These are phyloP conservation scores for Magnolia sinica DNA, from an alignment of 164 flowering plant species.

Conservation along the genomic window DNA sequence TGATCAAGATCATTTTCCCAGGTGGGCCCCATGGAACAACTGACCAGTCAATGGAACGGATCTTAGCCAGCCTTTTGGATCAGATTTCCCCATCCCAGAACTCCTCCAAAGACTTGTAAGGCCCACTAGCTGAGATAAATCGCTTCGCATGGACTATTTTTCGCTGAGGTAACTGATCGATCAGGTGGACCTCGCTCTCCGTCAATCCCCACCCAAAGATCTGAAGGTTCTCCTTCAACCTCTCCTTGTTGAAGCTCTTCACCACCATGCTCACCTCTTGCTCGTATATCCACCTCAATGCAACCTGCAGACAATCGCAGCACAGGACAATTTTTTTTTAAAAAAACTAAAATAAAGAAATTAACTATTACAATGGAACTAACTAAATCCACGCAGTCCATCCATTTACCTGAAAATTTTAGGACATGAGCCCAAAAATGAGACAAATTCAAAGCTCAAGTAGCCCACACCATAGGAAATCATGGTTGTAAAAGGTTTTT, in stretches of 20 bases:
- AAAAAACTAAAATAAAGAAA: too few relatives aligned
- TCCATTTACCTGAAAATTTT: too few relatives aligned
- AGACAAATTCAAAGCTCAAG: too few relatives aligned
- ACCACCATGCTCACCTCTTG: constrained; percentile 24
- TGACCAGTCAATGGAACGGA: too few relatives aligned
- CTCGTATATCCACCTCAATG: constrained; percentile 29
- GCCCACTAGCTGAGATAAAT: constrained; percentile 18
- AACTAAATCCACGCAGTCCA: too few relatives aligned
- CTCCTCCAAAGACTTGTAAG: constrained; percentile 20
- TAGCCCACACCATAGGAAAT: too few relatives aligned
- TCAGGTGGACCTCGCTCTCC: constrained; percentile 19
- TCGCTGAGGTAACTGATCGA: constrained; percentile 20
- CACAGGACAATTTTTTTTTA: too few relatives aligned
- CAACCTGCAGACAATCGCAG: constrained; percentile 15
- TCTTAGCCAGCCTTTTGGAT: not conserved
- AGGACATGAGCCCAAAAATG: too few relatives aligned
- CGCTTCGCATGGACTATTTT: not conserved
- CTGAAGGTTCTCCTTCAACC: constrained; percentile 24
- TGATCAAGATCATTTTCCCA: too few relatives aligned
- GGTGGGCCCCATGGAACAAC: too few relatives aligned
- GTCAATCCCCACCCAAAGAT: constrained; percentile 28
- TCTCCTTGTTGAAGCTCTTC: constrained; percentile 29
- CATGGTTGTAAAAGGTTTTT: too few relatives aligned
- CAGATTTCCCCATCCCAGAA: constrained; percentile 35
- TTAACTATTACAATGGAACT: too few relatives aligned